Percentiles rank a stretch among this genome's conserved stretches.
phyloP scores from a whole-genome alignment of 2,329 filamentous ascomycete genomes.

The Colletotrichum lentis region DNA sequence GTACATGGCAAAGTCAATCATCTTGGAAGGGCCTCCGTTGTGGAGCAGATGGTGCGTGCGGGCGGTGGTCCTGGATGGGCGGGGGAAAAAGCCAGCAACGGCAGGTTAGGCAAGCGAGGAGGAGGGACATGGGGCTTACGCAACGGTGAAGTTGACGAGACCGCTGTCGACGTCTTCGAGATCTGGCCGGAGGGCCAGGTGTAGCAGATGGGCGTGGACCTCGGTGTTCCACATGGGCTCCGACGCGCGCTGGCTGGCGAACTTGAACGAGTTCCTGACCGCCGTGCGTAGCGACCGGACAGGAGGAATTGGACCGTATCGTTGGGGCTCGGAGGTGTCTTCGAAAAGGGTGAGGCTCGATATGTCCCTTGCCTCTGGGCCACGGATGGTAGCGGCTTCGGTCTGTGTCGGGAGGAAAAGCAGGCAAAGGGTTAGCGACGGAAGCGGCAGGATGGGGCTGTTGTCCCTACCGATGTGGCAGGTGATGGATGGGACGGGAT shows the following conservation, averaged over 20 bases:
- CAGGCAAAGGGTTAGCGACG: not conserved
- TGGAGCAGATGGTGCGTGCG: not conserved
- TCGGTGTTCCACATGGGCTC: not conserved
- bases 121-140: not conserved
- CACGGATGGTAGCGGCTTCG: not conserved
- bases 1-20: not conserved
- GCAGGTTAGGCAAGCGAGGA: not conserved
- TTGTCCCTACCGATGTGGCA: not conserved
- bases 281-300: not conserved
- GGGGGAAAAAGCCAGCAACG: not conserved
- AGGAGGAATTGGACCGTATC: not conserved
- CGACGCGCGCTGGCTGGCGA: not conserved
- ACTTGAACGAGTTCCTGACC: not conserved
- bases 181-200: not conserved
- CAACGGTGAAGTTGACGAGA: not conserved
- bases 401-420: not conserved
- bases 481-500: not conserved
- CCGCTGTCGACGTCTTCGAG: not conserved
- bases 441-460: not conserved
- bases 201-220: not conserved
- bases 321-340: not conserved
- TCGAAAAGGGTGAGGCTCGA: not conserved
- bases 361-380: not conserved
- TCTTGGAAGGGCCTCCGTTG: not conserved
- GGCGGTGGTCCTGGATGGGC: not conserved